Evolutionary conservation across 2,329 filamentous ascomycete genomes (phyloP).

Genomic region (Botryotinia globosa): DNA sequence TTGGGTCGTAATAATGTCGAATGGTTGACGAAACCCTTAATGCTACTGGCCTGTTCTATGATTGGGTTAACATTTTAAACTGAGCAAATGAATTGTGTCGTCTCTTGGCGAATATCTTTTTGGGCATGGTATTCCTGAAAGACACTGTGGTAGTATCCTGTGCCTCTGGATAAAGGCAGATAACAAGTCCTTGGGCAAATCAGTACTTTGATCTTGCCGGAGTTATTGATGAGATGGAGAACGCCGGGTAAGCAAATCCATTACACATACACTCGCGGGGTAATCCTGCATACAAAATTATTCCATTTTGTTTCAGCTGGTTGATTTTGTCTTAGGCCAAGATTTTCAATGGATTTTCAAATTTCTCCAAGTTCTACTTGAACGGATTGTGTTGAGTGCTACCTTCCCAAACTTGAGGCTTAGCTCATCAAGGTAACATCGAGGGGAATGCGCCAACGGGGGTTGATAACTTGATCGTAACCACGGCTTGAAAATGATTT

Average conservation of each 20-base stretch:
- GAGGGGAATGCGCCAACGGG: not conserved
- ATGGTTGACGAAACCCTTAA: not conserved
- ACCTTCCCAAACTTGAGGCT: conserved; percentile 7
- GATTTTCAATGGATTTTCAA: not conserved
- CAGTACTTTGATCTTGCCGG: not conserved
- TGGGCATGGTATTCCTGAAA: not conserved
- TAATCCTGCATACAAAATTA: not conserved
- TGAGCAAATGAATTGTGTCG: not conserved
- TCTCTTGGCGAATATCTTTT: not conserved
- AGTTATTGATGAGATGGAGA: not conserved
- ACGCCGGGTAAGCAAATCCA: conserved; percentile 5
- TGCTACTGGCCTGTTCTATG: not conserved
- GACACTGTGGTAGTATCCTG: not conserved
- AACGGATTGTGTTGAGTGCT: not conserved
- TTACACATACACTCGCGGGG: not conserved
- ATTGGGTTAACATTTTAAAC: not conserved
- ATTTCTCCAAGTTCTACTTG: not conserved
- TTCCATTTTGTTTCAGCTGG: conserved; percentile 3
- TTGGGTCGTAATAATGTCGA: not conserved
- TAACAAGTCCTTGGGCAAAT: not conserved
- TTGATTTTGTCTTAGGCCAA: not conserved
- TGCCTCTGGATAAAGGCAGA: not conserved
- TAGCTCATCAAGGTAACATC: not conserved
- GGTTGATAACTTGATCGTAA: not conserved
- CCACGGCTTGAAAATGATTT: not conserved